Conservation (phyloP, 2,329 filamentous ascomycete species). For the Aspergillus sp. region DNA sequence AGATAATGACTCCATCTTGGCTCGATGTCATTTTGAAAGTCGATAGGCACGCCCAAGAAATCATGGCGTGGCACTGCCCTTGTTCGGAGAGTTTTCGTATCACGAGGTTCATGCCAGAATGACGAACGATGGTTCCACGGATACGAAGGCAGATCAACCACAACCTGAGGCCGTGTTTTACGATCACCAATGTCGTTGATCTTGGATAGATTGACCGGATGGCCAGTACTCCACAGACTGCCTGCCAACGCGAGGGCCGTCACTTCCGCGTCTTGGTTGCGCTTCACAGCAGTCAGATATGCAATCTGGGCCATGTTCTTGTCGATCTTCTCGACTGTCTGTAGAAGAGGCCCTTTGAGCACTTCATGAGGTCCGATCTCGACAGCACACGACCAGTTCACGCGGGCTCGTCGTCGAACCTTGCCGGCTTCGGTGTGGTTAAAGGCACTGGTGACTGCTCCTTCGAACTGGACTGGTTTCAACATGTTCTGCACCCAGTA, state of each 20-base stretch:
- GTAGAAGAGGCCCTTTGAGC: constrained; percentile 24
- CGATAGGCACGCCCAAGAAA: constrained; percentile 17
- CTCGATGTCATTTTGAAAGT: constrained; percentile 20
- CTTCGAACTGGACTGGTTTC: constrained; percentile 17
- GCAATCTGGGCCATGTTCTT: constrained; percentile 4
- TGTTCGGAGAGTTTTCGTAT: constrained; percentile 23
- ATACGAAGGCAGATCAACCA: constrained; percentile 39
- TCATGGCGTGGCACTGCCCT: constrained; percentile 20
- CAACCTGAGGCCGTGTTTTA: constrained; percentile 8
- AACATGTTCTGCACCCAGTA: constrained; percentile 24
- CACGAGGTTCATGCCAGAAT: constrained; percentile 43
- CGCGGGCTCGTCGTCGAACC: neutral
- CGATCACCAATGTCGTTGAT: constrained; percentile 1
- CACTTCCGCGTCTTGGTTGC: constrained; percentile 17
- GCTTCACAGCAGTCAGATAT: constrained; percentile 19
- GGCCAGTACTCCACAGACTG: constrained; percentile 7
- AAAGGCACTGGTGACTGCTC: constrained; percentile 10
- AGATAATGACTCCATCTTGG: constrained; percentile 23
- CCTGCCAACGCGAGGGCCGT: constrained; percentile 6
- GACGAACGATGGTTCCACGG: constrained; percentile 45
- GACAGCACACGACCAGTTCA: constrained; percentile 9
- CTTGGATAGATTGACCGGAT: neutral
- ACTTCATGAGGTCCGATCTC: constrained; percentile 35
- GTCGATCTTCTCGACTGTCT: constrained; percentile 14
- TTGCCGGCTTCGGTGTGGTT: constrained; percentile 1